Base-by-base conservation (phyloP, 495 filamentous ascomycete species). In the Haplographium delicatum region DNA sequence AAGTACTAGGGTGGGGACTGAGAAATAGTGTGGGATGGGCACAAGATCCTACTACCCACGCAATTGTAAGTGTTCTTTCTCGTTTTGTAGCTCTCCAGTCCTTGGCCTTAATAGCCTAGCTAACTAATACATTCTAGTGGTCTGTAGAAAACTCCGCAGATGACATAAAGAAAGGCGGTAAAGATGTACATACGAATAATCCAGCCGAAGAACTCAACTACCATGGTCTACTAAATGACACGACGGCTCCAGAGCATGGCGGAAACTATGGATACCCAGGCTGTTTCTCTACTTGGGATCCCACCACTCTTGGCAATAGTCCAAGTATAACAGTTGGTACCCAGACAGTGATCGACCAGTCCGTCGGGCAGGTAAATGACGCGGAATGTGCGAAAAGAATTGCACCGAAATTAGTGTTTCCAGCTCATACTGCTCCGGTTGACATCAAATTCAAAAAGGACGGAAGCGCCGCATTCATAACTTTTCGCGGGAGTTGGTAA, bases 171-270 rank as follows among this genome's bases (percentile, higher is more conserved):
- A 70, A 83, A 13, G 56, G 72, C 49, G 73, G 72, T 1, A 45
- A 61, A 23, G 81, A 86, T 51, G 73, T 87, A 28, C 82, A 86
- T 57, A 59, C 74, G 34, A 70, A 85, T 30, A 88, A 88, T 52
- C 85, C 85, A 0, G 83, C 78, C 13, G 85, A 88, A 58, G 82
- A 88, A 54, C 61, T 88, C 41, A 89, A 88, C 60, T 85, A 72
- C 64, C 79, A 82, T 11, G 85, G 84, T 3, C 68, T 72, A 31
- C 67, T 86, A 1, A 70, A 76, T 45, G 64, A 64, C 2, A 68
- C 76, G 0, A 43, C 64, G 10, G 23, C 20, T 9, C 30, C 23
- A 5, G 33, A 47, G 15, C 61, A 46, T 10, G 57, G 58, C 5
- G 48, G 51, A 8, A 81, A 83, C 62, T 78, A 75, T 60, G 84